phyloP scores from a whole-genome alignment of 306 rosid genomes.

The Casuarina glauca region DNA sequence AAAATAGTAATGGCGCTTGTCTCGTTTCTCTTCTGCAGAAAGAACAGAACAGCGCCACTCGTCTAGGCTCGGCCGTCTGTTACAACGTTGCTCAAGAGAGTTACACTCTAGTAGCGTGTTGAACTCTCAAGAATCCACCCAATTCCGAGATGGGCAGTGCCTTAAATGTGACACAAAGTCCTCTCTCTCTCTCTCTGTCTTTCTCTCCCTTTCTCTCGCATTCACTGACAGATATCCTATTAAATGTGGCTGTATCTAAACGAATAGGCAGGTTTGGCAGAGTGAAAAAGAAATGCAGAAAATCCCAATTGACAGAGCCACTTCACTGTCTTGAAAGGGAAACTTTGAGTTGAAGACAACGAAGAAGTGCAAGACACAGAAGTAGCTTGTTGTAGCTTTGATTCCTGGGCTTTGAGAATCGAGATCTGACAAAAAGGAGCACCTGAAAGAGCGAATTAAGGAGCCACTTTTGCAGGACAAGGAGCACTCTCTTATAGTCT shows the following conservation, averaged over 20 bases:
- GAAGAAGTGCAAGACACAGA: background rate
- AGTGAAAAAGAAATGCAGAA: constrained; percentile 19
- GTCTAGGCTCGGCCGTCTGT: constrained; percentile 27
- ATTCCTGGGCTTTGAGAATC: constrained; percentile 29
- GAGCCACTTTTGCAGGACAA: constrained; percentile 8
- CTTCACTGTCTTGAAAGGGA: constrained; percentile 11
- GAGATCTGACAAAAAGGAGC: constrained; percentile 49
- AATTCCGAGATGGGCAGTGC: constrained; percentile 27
- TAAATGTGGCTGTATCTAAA: constrained; percentile 31
- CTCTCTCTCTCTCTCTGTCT: constrained; percentile 6
- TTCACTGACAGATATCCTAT: constrained; percentile 5
- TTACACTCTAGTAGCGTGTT: constrained; percentile 8
- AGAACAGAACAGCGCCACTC: constrained; percentile 24
- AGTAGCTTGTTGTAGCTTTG: constrained; percentile 15
- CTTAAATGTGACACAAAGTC: constrained; percentile 13
- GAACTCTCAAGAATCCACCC: background rate
- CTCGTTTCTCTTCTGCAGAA: constrained; percentile 17
- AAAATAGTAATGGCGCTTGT: constrained; percentile 15
- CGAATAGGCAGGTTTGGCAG: constrained; percentile 29
- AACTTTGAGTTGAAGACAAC: background rate
- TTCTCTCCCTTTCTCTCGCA: background rate
- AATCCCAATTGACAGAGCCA: background rate
- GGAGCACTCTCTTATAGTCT: background rate
- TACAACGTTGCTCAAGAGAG: constrained; percentile 20
- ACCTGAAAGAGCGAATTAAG: constrained; percentile 24